Conservation (phyloP, 306 rosid genomes). For the Argentina anserina region DNA sequence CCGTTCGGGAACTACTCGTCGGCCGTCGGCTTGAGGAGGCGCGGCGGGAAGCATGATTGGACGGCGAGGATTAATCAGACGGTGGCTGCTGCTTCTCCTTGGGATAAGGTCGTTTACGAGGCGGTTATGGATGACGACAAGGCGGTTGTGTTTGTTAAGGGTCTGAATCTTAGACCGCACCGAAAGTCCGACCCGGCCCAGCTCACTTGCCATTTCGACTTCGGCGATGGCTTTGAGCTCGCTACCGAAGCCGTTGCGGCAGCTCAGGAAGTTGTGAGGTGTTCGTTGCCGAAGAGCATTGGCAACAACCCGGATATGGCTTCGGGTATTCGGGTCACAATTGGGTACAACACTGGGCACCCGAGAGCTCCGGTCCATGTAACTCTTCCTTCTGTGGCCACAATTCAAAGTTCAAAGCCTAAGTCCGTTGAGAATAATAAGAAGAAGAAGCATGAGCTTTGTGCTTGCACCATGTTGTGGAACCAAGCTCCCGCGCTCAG, state of each 20-base stretch:
- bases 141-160: slow-evolving; percentile 75
- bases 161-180: slow-evolving; percentile 80
- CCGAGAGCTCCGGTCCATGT: slow-evolving; percentile 28
- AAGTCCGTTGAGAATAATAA: slow-evolving; percentile 11
- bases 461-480: slow-evolving; percentile 95
- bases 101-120: slow-evolving; percentile 81
- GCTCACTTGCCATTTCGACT: slow-evolving; percentile 64
- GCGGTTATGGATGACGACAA: slow-evolving; percentile 68
- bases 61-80: slow-evolving; percentile 30
- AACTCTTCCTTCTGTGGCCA: slow-evolving; percentile 65
- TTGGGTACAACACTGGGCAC: slow-evolving; percentile 35
- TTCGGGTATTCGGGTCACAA: slow-evolving; percentile 56
- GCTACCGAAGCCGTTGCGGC: slow-evolving; percentile 58
- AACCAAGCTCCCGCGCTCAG: slow-evolving; percentile 73
- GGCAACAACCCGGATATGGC: slow-evolving; percentile 39
- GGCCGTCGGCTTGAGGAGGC: slow-evolving; percentile 49
- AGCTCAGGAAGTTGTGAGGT: slow-evolving; percentile 87
- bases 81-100: slow-evolving; percentile 19
- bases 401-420: slow-evolving; percentile 23
- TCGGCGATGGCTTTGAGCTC: slow-evolving; percentile 31
- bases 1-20: slow-evolving; percentile 50
- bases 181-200: slow-evolving; percentile 67
- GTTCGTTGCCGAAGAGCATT: slow-evolving; percentile 55
- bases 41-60: slow-evolving; percentile 34
- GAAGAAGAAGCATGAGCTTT: slow-evolving; percentile 57